Conservation (phyloP, 192 early-diverging fungal genomes). For the Backusella morwellensis region DNA sequence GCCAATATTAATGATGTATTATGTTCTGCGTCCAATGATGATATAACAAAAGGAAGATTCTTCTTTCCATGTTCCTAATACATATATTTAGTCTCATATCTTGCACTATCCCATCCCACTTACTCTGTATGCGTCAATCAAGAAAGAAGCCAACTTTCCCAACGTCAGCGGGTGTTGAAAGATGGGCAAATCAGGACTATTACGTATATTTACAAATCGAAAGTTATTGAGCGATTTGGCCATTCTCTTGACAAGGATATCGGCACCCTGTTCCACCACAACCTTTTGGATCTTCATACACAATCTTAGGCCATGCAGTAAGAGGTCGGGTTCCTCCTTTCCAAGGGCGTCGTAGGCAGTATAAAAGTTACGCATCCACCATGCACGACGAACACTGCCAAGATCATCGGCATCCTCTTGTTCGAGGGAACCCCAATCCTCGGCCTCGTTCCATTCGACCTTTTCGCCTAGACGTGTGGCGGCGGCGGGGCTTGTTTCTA, state of each 20-base stretch:
- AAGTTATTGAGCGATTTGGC: slow-evolving; percentile 74
- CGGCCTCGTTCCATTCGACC: slow-evolving; percentile 34
- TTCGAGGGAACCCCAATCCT: slow-evolving; percentile 13
- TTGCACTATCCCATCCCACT: not conserved
- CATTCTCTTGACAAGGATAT: slow-evolving; percentile 78
- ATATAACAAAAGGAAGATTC: slow-evolving; percentile 78
- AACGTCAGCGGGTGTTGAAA: slow-evolving; percentile 65
- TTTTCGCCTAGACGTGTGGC: slow-evolving; percentile 36
- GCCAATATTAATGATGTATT: slow-evolving; percentile 74
- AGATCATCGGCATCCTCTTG: not conserved
- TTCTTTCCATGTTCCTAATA: slow-evolving; percentile 67
- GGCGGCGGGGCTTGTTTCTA: slow-evolving; percentile 49
- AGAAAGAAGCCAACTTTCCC: slow-evolving; percentile 76
- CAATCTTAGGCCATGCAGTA: slow-evolving; percentile 63
- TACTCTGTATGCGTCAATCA: slow-evolving; percentile 77
- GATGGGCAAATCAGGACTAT: slow-evolving; percentile 48
- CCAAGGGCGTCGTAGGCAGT: slow-evolving; percentile 86
- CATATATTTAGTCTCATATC: too few species aligned
- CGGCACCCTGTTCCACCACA: slow-evolving; percentile 74
- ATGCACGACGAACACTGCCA: slow-evolving; percentile 18
- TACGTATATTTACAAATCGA: slow-evolving; percentile 70
- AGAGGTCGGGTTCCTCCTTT: not conserved
- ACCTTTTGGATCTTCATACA: slow-evolving; percentile 75
- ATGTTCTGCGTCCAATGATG: slow-evolving; percentile 59
- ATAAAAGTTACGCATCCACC: slow-evolving; percentile 84